Base-by-base conservation (phyloP, 163 green algal species). In the Scenedesmus sp. region DNA sequence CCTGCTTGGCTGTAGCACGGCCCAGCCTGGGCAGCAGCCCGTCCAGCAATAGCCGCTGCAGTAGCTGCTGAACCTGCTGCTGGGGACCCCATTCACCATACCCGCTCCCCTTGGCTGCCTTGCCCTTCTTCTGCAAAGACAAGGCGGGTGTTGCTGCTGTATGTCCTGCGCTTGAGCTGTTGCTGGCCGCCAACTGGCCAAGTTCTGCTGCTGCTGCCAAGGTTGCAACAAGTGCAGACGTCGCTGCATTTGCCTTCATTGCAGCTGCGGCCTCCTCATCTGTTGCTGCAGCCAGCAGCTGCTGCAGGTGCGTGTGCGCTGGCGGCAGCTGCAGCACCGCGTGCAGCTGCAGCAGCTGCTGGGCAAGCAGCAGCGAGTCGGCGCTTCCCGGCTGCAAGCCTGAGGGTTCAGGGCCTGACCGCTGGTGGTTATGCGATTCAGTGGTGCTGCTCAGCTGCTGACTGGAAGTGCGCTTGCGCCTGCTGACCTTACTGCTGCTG, bases 301-400 rank as follows among this genome's bases (percentile, higher is more conserved):
- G 30, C 46, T 59, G 72, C 46, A 90, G 16, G 18, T 84, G 70
- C 16, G 22, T 22, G 13, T 42, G 70, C 13, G 37, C 26, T 7
- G 51, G 85, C 1, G 59, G 44, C n/a, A 90, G 49, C 24, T 56
- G n/a, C 72, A 90, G 72, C 10, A 78, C 72, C 24, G 44, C 72
- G 73, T 90, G 85, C 35, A 90, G 72, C 72, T 84, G 70, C 33
- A 90, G 70, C 44, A 90, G 46, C 35, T 33, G 56, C 70, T 90
- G 85, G 13, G 72, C 85, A 3, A 90, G 68, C 46, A 76, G 24
- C 43, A 76, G 33, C 51, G 26, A 56, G 3, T 33, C 85, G 42
- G 68, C n/a, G 2, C 40, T 72, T 30, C 49, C 82, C 3, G 26
- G 30, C 24, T 30, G 78, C 78, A 84, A 24, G 65, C 65, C 65